A percentile compares a stretch with the other conserved stretches of the same genome.
Conservation (phyloP, 1,139 yeast genomes). For the Kodamaea sp. region DNA sequence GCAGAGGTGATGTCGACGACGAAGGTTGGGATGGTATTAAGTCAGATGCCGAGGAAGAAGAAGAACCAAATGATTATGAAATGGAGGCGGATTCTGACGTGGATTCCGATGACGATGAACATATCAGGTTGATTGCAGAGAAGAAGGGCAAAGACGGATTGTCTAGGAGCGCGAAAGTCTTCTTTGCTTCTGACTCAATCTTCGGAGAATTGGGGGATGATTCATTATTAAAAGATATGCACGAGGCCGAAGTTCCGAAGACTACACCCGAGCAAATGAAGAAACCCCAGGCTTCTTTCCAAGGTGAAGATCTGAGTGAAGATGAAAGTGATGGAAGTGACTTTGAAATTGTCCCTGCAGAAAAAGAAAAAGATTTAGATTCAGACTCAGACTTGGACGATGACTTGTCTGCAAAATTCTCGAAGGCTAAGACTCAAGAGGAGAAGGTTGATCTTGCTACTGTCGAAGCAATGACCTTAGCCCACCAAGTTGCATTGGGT, state of each 20-base stretch:
- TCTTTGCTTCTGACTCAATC: constrained; percentile 74
- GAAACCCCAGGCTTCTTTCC: constrained; percentile 2
- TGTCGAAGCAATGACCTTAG: constrained; percentile 96
- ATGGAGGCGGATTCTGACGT: constrained; percentile 46
- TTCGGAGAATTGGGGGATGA: constrained; percentile 65
- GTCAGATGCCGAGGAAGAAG: constrained; percentile 39
- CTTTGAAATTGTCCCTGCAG: constrained; percentile 23
- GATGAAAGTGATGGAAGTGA: constrained; percentile 13
- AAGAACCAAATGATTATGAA: constrained; percentile 45
- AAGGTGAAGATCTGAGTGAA: constrained; percentile 15
- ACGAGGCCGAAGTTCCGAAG: constrained; percentile 5
- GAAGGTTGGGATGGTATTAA: constrained; percentile 88
- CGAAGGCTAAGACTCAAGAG: constrained; percentile 48
- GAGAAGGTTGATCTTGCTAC: constrained; percentile 81
- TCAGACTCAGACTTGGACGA: constrained; percentile 50
- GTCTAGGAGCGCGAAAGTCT: constrained; percentile 70
- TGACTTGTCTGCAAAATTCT: constrained; percentile 32
- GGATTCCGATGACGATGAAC: constrained; percentile 75
- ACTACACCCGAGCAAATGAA: neutral
- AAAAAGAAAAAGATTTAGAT: constrained; percentile 29
- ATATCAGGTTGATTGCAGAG: constrained; percentile 63
- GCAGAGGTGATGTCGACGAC: constrained; percentile 78
- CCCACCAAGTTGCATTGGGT: constrained; percentile 92
- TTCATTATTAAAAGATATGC: constrained; percentile 32
- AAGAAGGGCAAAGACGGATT: constrained; percentile 51